Base-by-base conservation (phyloP, 306 rosid species). In the Glycine latifolia region DNA sequence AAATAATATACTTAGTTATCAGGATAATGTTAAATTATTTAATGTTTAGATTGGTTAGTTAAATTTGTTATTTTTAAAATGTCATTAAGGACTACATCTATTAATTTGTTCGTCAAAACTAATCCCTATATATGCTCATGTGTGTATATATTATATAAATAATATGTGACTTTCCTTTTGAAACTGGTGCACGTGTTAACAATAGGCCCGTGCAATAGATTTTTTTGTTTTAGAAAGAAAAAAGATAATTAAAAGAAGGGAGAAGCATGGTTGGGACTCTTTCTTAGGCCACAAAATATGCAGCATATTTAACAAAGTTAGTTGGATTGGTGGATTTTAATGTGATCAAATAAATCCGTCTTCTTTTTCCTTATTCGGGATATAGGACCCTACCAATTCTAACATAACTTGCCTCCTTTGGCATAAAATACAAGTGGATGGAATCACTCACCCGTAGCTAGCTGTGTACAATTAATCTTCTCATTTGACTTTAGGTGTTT, bases 321-420 rank as follows among this genome's bases (percentile, higher is more conserved):
- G 81, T 70, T 31, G 50, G 63, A 52, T 67, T 4, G 49, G 43
- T 75, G 14, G 79, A 65, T 71, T 63, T 71, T 31, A 80, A 73
- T 17, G 76, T 46, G 14, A 77, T 15, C 0, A 67, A 35, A 76
- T 46, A 69, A 67, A 68, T 17, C 6, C 11, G 56, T 5, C 16
- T 71, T 65, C 50, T 14, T 75, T 72, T 79, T 60, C 80, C 7
- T 37, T 5, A 14, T 79, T 70, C 75, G 85, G 84, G 16, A 79
- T 39, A 37, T 49, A 13, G 54, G 82, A 63, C 59, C 73, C 77
- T 54, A 71, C 83, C 78, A 41, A 54, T 81, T 81, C 56, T 3
- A 75, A 49, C 80, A n/a, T 26, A 48, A 75, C 0, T 82, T 82
- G 9, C 84, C 71, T 69, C 44, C 13, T 86, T 75, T 75, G 79